A percentile compares a stretch with the other conserved stretches of the same genome.
phyloP scores from a whole-genome alignment of 768 basidiomycete genomes.

The Leccinum imitatum region DNA sequence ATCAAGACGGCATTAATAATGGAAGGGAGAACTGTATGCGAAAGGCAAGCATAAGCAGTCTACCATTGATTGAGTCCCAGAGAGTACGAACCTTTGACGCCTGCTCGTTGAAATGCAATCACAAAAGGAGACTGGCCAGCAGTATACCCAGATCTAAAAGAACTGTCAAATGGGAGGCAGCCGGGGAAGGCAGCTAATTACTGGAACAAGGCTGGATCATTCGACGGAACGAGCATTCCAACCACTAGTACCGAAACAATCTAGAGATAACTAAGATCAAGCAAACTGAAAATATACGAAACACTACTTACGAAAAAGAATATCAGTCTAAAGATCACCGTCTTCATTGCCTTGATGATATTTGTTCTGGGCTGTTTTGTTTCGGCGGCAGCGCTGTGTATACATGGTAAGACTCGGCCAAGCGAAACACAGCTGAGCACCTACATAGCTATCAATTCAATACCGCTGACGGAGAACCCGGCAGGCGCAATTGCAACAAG shows the following conservation, averaged over 20 bases:
- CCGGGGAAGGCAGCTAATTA: constrained; percentile 15
- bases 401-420: constrained; percentile 6
- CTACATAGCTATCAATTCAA: constrained; percentile 73
- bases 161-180: neutral
- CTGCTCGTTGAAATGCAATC: constrained; percentile 71
- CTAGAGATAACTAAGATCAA: constrained; percentile 10
- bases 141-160: constrained; percentile 10
- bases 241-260: constrained; percentile 44
- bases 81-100: constrained; percentile 52
- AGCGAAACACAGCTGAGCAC: constrained; percentile 22
- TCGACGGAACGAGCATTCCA: constrained; percentile 76
- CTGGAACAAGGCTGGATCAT: constrained; percentile 53
- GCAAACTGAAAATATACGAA: neutral
- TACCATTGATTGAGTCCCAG: constrained; percentile 8
- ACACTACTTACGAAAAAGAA: constrained; percentile 18
- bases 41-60: neutral
- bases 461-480: constrained; percentile 76
- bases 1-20: constrained; percentile 75
- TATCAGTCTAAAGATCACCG: constrained; percentile 79
- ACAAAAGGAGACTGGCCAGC: constrained; percentile 86
- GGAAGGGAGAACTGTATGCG: constrained; percentile 49
- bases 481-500: constrained; percentile 22
- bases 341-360: constrained; percentile 70
- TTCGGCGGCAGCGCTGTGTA: constrained; percentile 66
- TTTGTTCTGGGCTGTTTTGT: constrained; percentile 76